These are phyloP conservation scores for Uncinocarpus reesii DNA, from an alignment of 2,329 filamentous ascomycete genomes.

Conservation along the genomic window DNA sequence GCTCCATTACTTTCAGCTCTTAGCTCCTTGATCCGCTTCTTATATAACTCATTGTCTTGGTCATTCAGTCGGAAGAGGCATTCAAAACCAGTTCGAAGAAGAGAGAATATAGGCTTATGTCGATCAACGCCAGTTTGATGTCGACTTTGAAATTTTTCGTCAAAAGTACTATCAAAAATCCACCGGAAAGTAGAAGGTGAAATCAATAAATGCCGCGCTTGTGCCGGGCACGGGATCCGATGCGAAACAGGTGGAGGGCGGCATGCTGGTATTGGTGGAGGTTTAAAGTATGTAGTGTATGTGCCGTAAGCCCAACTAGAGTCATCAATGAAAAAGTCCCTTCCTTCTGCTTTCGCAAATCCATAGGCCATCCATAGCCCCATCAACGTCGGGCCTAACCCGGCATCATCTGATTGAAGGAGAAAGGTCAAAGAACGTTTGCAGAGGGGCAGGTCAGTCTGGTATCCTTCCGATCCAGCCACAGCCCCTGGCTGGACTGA, in stretches of 20 bases:
- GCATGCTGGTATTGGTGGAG: slow-evolving; percentile 56
- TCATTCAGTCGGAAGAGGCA: slow-evolving; percentile 59
- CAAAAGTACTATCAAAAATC: slow-evolving; percentile 53
- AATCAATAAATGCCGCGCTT: slow-evolving; percentile 63
- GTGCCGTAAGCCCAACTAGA: slow-evolving; percentile 71
- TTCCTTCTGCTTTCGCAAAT: slow-evolving; percentile 60
- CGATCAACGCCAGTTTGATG: slow-evolving; percentile 43
- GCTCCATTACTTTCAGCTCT: slow-evolving; percentile 41
- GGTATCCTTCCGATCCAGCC: slow-evolving; percentile 30
- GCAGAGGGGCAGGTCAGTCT: slow-evolving; percentile 45
- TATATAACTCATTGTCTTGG: slow-evolving; percentile 57
- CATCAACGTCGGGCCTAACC: slow-evolving; percentile 66
- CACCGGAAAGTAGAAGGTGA: slow-evolving; percentile 57
- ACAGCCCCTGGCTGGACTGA: slow-evolving; percentile 7
- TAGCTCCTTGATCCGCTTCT: slow-evolving; percentile 49
- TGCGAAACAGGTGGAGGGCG: slow-evolving; percentile 61
- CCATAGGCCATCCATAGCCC: slow-evolving; percentile 77
- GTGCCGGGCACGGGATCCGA: slow-evolving; percentile 69
- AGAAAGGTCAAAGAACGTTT: slow-evolving; percentile 65
- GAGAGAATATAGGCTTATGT: slow-evolving; percentile 53
- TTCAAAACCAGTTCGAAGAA: slow-evolving; percentile 61
- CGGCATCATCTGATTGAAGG: slow-evolving; percentile 62
- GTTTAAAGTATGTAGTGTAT: slow-evolving; percentile 61
- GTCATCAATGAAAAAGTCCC: slow-evolving; percentile 77
- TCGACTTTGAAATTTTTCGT: slow-evolving; percentile 42